phyloP scores from a whole-genome alignment of 192 early-diverging fungal genomes.

The Allomyces arbusculus region DNA sequence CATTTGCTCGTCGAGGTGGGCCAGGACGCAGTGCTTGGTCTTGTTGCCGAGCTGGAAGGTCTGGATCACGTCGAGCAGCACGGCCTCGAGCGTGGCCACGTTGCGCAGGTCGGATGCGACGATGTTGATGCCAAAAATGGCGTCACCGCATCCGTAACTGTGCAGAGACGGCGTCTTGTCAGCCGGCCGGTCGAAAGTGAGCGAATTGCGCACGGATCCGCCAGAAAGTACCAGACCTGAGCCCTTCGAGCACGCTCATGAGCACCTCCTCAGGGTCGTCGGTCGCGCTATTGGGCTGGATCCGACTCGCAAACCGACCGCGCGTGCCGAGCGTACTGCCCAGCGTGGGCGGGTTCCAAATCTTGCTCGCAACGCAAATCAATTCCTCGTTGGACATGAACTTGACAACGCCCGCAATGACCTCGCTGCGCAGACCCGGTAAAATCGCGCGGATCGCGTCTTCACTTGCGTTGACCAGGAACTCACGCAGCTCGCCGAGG shows the following conservation, averaged over 20 bases:
- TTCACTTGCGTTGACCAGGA: neutral
- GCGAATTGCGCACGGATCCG: no score
- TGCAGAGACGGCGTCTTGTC: neutral
- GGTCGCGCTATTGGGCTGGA: neutral
- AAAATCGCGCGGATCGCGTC: neutral
- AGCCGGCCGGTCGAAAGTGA: no score
- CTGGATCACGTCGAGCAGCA: neutral
- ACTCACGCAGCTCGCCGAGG: neutral
- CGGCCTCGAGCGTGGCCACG: neutral
- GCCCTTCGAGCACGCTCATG: neutral
- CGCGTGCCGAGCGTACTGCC: neutral
- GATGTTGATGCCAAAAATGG: neutral
- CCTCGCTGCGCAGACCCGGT: slow-evolving; percentile 1
- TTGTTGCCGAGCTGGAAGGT: neutral
- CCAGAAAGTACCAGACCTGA: neutral
- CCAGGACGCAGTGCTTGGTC: neutral
- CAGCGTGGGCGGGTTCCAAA: neutral
- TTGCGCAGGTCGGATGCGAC: neutral
- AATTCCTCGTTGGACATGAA: slow-evolving; percentile 1
- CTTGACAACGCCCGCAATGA: slow-evolving; percentile 1
- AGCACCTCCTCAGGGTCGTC: slow-evolving; percentile 1
- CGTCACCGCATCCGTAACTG: slow-evolving; percentile 1
- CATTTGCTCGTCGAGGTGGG: neutral
- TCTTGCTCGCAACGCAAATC: neutral
- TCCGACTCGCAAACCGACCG: neutral